These are phyloP conservation scores for Sporisorium graminicola DNA, from an alignment of 1,284 basidiomycete genomes.

Conservation along the genomic window DNA sequence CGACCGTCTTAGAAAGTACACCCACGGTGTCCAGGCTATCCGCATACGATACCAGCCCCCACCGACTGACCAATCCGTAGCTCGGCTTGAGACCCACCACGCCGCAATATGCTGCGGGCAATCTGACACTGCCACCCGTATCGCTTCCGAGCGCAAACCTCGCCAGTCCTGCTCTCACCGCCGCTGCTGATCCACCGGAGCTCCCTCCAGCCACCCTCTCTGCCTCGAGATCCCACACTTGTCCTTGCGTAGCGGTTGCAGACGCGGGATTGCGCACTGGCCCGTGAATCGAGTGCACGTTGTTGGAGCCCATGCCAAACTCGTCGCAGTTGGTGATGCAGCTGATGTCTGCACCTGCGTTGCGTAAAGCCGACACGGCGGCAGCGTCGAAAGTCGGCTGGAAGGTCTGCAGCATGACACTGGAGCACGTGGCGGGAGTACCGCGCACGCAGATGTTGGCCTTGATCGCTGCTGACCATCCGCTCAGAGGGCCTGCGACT, in stretches of 20 bases:
- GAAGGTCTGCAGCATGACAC: constrained; percentile 72
- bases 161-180: constrained; percentile 54
- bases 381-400: constrained; percentile 88
- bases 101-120: constrained; percentile 94
- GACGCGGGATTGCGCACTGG: constrained; percentile 59
- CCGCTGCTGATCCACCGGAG: constrained; percentile 68
- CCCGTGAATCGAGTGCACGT: constrained; percentile 59
- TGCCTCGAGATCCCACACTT: constrained; percentile 67
- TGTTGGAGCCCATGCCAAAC: constrained; percentile 88
- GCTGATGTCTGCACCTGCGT: constrained; percentile 79
- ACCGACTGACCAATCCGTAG: constrained; percentile 89
- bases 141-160: constrained; percentile 84
- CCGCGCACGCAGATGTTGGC: constrained; percentile 61
- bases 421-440: constrained; percentile 56
- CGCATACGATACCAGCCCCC: constrained; percentile 92
- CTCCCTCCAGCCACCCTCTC: constrained; percentile 74
- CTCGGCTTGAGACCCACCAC: constrained; percentile 93
- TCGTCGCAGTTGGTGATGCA: constrained; percentile 98
- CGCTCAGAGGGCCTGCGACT: constrained; percentile 31
- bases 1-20: constrained; percentile 77
- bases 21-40: constrained; percentile 96
- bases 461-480: constrained; percentile 63
- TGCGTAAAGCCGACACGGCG: constrained; percentile 78
- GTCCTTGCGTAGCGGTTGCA: neutral
- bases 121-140: constrained; percentile 91